Evolutionary conservation across 1,284 basidiomycete genomes (phyloP), one percentile per base, ranked within the genome.

Genomic region (Moesziomyces globuligerus): DNA sequence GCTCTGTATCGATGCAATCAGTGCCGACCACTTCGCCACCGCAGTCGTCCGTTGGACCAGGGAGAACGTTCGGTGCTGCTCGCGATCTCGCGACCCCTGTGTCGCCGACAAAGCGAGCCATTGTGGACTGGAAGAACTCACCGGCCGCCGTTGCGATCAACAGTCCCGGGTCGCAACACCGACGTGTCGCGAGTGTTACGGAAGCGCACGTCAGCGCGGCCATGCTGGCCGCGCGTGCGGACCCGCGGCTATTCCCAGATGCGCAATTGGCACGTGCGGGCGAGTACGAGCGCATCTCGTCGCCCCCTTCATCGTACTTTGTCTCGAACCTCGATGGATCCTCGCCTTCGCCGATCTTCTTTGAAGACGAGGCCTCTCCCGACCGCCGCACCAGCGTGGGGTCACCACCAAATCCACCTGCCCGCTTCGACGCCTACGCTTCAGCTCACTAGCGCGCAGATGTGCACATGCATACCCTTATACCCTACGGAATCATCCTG

Each of bases 1-100:
- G 64, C 10, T 59, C 64, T 6, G 56, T 54, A 3, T 60, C 57
- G 23, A 60, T 60, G 64, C 52, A 48, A 8, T 44, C 57, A 18
- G 29, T 44, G 1, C 43, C 55, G 1, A 48, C 45, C 8, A 29
- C 37, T 3, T 56, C 60, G 15, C 60, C 53, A 11, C 57, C 64
- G 4, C 41, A 42, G 39, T 66, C 62, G 13, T 47, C 62, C 6
- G 28, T 24, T 1, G 40, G 41, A 24, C 23, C 59, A 9, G 43
- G 38, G 8, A 15, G 29, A 9, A 18, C 39, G 18, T 28, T 25
- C 7, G 44, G 40, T n/a, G 48, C 48, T 26, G 25, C 48, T 17
- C 39, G 21, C 17, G 41, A 45, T 36, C 41, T 64, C 7, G 23
- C 26, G 15, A 56, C 44, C 15, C 53, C 53, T 1, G 24, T 37